These are phyloP conservation scores for Fusarium phyllophilum DNA, from an alignment of 2,329 filamentous ascomycete genomes.

Conservation along the genomic window DNA sequence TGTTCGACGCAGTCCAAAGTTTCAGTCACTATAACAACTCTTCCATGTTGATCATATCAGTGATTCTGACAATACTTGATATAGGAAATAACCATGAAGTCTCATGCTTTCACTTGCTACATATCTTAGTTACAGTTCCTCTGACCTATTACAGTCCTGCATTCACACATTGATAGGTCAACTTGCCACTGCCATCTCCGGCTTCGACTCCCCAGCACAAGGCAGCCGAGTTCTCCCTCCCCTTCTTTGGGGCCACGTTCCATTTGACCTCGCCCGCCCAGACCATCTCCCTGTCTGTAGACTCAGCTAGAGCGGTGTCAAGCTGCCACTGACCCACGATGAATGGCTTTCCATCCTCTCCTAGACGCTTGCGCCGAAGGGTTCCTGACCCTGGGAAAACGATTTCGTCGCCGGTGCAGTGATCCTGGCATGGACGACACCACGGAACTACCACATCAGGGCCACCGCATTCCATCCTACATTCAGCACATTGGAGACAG, in stretches of 20 bases:
- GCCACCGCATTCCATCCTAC: not conserved
- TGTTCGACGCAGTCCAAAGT: not conserved
- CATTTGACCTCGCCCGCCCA: not conserved
- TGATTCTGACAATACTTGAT: not conserved
- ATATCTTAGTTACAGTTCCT: rapidly evolving
- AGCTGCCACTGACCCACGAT: not conserved
- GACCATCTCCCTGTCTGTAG: not conserved
- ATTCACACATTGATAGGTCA: not conserved
- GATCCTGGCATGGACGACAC: rapidly evolving
- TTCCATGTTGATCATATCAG: not conserved
- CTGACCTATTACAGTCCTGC: rapidly evolving
- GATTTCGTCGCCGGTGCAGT: not conserved
- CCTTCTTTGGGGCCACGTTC: not conserved
- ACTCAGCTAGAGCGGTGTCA: rapidly evolving
- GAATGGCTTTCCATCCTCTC: not conserved
- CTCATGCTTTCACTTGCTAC: not conserved
- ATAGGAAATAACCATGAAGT: not conserved
- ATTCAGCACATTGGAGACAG: not conserved
- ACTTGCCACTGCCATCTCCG: not conserved
- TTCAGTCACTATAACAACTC: not conserved
- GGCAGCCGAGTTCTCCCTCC: not conserved
- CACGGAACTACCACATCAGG: not conserved
- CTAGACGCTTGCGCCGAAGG: not conserved
- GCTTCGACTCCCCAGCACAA: not conserved
- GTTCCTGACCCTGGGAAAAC: not conserved